Conservation (phyloP, 2,329 filamentous ascomycete species). For the Trichoderma sp. region DNA sequence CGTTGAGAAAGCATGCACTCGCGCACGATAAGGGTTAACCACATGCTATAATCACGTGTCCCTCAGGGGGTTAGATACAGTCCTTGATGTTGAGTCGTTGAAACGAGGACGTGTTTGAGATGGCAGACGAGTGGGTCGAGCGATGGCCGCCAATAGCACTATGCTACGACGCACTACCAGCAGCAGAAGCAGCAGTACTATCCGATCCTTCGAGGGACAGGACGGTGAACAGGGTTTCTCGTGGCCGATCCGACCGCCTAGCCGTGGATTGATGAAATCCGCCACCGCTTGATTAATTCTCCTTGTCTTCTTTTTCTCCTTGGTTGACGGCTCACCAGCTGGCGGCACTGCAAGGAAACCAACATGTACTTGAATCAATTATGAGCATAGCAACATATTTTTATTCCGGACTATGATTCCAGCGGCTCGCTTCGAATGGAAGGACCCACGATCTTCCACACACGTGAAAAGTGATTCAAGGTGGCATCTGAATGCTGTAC, state of each 20-base stretch:
- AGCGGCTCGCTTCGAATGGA: constrained; percentile 2
- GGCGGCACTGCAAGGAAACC: neutral
- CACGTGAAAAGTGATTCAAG: constrained; percentile 2
- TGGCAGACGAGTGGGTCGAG: neutral
- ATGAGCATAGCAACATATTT: neutral
- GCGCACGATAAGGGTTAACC: neutral
- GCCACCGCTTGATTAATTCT: constrained; percentile 6
- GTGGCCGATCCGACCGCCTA: neutral
- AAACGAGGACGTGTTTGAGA: neutral
- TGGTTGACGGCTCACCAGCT: constrained; percentile 13
- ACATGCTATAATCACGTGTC: neutral
- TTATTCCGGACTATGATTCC: neutral
- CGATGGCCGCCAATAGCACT: neutral
- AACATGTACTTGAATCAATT: neutral
- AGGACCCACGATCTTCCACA: constrained; percentile 5
- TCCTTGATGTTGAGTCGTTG: neutral
- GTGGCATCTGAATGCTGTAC: neutral
- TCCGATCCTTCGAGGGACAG: constrained; percentile 8
- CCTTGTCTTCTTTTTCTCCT: neutral
- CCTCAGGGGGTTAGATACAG: neutral
- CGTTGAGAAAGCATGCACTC: neutral
- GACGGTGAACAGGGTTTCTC: neutral
- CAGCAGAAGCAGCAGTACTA: neutral
- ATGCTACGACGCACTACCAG: neutral
- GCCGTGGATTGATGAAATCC: constrained; percentile 6